These are phyloP conservation scores for Plasmodium falciparum DNA, from an alignment of 169 alveolate genomes.

Conservation along the genomic window DNA sequence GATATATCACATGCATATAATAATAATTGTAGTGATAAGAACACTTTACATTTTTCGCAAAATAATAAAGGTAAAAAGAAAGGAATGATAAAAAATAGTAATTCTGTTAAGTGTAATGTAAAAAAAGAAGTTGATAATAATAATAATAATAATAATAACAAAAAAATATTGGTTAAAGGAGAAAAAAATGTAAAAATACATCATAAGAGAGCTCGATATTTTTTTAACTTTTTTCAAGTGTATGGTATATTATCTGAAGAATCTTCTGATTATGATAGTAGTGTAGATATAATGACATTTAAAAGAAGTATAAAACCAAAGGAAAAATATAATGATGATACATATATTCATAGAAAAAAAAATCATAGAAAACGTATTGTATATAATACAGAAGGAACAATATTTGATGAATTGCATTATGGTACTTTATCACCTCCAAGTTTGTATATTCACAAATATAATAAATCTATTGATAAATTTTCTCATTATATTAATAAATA, in stretches of 20 bases:
- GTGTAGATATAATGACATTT: constrained; percentile 11
- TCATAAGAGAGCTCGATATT: constrained; percentile 16
- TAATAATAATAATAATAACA: neutral
- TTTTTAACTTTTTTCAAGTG: constrained; percentile 42
- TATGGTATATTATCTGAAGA: constrained; percentile 52
- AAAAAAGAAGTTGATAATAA: neutral
- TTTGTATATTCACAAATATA: neutral
- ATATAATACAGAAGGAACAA: neutral
- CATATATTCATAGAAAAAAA: too few species aligned
- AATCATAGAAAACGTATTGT: neutral
- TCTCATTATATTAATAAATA: neutral
- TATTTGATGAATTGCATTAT: neutral
- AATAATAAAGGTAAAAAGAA: neutral
- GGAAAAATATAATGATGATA: neutral
- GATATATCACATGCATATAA: neutral
- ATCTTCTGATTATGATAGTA: constrained; percentile 26
- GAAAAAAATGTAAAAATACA: constrained; percentile 1
- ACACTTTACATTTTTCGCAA: neutral
- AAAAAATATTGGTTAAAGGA: neutral
- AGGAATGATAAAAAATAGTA: neutral
- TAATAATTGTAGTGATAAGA: neutral
- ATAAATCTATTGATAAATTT: neutral
- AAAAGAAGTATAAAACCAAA: constrained; percentile 11
- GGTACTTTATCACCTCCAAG: neutral
- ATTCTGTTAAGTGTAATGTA: neutral